These are phyloP conservation scores for Neobulgaria alba DNA, from an alignment of 2,329 filamentous ascomycete species.

Conservation along the genomic window DNA sequence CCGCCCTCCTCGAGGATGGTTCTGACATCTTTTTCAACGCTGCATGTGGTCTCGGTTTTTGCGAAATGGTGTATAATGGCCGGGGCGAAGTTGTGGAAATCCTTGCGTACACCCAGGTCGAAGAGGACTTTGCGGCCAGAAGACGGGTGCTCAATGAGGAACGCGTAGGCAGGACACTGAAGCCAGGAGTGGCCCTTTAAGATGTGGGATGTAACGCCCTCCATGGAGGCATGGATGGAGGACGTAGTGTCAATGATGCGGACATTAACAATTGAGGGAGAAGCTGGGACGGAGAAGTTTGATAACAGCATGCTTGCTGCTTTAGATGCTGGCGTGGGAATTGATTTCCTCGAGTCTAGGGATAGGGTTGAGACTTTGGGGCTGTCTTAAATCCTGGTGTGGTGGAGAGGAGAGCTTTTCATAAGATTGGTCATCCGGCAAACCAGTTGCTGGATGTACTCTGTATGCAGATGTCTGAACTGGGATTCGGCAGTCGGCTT, in stretches of 20 bases:
- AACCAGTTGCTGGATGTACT: neutral
- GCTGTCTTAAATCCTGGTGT: too few species aligned
- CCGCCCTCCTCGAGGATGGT: constrained; percentile 30
- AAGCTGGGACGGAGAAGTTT: neutral
- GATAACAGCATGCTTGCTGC: neutral
- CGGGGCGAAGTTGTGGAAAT: constrained; percentile 26
- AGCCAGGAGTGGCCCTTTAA: neutral
- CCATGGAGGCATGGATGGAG: too few species aligned
- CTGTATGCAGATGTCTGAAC: neutral
- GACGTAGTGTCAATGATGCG: neutral
- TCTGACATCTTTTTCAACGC: constrained; percentile 20
- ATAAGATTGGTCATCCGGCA: neutral
- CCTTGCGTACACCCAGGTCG: constrained; percentile 27
- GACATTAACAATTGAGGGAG: neutral
- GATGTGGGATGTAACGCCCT: neutral
- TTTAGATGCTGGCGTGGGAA: neutral
- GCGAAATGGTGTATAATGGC: constrained; percentile 15
- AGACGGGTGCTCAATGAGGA: constrained; percentile 11
- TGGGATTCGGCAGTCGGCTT: neutral
- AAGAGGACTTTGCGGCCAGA: constrained; percentile 15
- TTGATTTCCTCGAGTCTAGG: neutral
- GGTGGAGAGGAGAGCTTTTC: too few species aligned
- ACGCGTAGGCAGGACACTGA: constrained; percentile 1
- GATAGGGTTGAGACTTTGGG: neutral
- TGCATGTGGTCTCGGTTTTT: constrained; percentile 4